These are phyloP conservation scores for Candida boleticola DNA, from an alignment of 805 yeast species.

Conservation along the genomic window DNA sequence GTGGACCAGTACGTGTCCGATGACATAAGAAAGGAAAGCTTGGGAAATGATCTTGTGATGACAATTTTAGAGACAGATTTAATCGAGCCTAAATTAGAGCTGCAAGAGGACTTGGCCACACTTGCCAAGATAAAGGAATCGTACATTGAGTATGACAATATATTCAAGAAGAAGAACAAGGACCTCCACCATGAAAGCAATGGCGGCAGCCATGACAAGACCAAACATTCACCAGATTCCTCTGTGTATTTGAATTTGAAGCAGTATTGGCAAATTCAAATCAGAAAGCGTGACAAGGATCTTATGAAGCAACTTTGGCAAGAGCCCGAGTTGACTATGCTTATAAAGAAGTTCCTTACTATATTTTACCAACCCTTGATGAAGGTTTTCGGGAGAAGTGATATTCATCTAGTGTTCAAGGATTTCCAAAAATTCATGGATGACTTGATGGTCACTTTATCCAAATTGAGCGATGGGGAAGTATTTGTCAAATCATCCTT, in stretches of 20 bases:
- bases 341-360: conserved; percentile 67
- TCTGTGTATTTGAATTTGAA: conserved; percentile 52
- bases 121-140: conserved; percentile 16
- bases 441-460: conserved; percentile 66
- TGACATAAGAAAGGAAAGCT: conserved; percentile 27
- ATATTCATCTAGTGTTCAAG: conserved; percentile 36
- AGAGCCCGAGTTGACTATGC: conserved; percentile 75
- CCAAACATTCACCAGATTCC: conserved; percentile 10
- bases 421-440: conserved; percentile 38
- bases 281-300: conserved; percentile 74
- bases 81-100: conserved; percentile 18
- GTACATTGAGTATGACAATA: conserved; percentile 16
- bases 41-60: conserved; percentile 22
- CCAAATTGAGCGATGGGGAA: conserved; percentile 54
- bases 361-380: conserved; percentile 43
- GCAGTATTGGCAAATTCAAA: conserved; percentile 59
- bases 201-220: conserved; percentile 6
- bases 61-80: conserved; percentile 20
- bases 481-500: conserved; percentile 46
- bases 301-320: conserved; percentile 76
- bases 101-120: conserved; percentile 4
- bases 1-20: conserved; percentile 9
- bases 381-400: conserved; percentile 32
- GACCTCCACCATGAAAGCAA: neutral
- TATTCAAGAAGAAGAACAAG: conserved; percentile 1